Evolutionary conservation across 75 land plant species (phyloP).

Genomic region (Sequoiadendron giganteum): DNA sequence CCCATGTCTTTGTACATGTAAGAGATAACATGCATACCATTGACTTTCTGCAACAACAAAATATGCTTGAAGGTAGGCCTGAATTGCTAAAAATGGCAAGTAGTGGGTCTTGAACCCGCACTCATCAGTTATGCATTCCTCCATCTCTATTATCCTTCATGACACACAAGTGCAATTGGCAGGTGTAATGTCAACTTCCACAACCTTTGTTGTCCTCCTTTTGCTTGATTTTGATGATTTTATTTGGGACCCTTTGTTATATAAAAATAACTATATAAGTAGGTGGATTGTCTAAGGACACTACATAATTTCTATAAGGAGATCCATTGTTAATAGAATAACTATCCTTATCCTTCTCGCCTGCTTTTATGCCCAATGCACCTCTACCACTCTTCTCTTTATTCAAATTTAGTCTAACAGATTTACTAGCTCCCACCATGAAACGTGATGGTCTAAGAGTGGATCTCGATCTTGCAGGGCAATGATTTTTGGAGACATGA

Average conservation of each 20-base stretch:
- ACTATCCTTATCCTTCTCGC: not conserved
- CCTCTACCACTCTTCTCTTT: not conserved
- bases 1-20: no score
- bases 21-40: no score
- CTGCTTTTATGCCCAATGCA: not conserved
- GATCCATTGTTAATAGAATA: not conserved
- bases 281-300: constrained; percentile 24
- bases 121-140: no score
- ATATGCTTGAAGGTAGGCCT: no score
- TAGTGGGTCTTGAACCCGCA: no score
- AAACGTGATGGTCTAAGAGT: not conserved
- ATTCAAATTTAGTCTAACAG: not conserved
- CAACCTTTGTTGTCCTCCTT: no score
- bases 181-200: no score
- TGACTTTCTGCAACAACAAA: no score
- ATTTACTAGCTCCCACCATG: not conserved
- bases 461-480: not conserved
- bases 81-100: no score
- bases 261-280: constrained; percentile 25
- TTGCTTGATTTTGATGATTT: constrained; percentile 21
- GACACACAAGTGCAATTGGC: no score
- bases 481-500: not conserved
- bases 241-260: constrained; percentile 40
- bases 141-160: no score
- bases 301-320: constrained; percentile 32